These are phyloP conservation scores for Gossypium stocksii DNA, from an alignment of 345 rosid species.

Conservation along the genomic window DNA sequence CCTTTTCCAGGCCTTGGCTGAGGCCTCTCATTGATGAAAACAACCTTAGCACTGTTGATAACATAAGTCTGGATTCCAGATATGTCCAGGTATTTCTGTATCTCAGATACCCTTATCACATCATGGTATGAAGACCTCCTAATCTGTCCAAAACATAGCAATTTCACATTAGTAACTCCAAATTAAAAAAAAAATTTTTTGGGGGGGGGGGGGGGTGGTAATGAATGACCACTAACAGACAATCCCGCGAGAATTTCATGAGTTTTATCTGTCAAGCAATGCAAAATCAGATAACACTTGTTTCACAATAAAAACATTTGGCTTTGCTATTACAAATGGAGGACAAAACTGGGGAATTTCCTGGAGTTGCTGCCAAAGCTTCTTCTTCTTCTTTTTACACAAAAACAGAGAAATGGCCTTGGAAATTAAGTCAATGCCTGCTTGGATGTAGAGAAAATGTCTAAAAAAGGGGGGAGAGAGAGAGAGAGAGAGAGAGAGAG, in stretches of 20 bases:
- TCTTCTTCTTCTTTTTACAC: not conserved
- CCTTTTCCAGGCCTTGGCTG: constrained; percentile 98
- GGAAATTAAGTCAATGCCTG: not conserved
- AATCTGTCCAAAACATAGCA: constrained; percentile 46
- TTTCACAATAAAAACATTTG: not conserved
- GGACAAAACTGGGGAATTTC: not conserved
- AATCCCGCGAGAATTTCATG: constrained; percentile 9
- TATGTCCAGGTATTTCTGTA: constrained; percentile 82
- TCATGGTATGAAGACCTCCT: constrained; percentile 99
- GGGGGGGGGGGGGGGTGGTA: not conserved
- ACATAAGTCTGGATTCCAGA: constrained; percentile 88
- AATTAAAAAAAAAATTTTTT: not conserved
- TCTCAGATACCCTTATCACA: constrained; percentile 90
- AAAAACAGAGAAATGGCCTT: not conserved
- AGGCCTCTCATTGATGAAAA: constrained; percentile 93
- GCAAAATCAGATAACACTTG: not conserved
- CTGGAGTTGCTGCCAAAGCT: too few relatives aligned
- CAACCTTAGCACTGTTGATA: constrained; percentile 94
- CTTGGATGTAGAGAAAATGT: constrained; percentile 15
- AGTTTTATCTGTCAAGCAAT: not conserved
- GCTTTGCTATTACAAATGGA: not conserved
- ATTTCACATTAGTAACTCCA: not conserved
- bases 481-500: too few relatives aligned
- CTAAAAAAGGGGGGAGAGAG: too few relatives aligned
- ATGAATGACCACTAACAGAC: not conserved